These are phyloP conservation scores for Mrakia gelida DNA, from an alignment of 768 basidiomycete genomes.

Conservation along the genomic window DNA sequence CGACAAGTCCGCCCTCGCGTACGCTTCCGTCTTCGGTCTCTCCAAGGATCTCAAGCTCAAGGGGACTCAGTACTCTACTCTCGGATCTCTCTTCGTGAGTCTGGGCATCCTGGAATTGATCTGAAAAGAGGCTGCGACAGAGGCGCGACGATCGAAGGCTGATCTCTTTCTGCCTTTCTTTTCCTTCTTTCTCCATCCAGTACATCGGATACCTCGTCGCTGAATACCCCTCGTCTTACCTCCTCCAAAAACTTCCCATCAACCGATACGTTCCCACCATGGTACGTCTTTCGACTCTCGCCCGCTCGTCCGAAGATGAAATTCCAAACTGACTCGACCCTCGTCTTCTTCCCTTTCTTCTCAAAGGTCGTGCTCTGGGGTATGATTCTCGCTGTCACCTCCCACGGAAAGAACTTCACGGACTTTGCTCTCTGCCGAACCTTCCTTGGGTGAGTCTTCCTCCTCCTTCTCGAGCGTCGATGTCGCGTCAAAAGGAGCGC, in stretches of 20 bases:
- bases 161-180: too few relatives aligned
- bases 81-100: conserved; percentile 35
- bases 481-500: neutral
- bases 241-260: conserved; percentile 35
- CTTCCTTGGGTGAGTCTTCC: conserved; percentile 24
- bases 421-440: conserved; percentile 33
- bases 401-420: conserved; percentile 27
- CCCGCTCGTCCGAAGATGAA: neutral
- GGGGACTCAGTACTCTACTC: conserved; percentile 34
- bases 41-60: conserved; percentile 35
- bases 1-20: conserved; percentile 38
- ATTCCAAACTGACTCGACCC: neutral
- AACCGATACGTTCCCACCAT: conserved; percentile 34
- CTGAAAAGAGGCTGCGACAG: too few relatives aligned
- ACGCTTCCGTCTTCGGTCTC: conserved; percentile 38
- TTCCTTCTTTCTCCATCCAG: neutral
- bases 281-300: conserved; percentile 1
- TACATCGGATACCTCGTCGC: conserved; percentile 38
- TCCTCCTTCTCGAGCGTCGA: neutral
- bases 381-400: conserved; percentile 24
- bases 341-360: neutral
- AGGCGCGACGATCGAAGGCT: neutral
- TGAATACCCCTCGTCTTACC: conserved; percentile 35
- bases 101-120: neutral
- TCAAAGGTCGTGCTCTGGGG: conserved; percentile 36